Base-by-base conservation (phyloP, 257 asterid species). In the Gentiana straminea region DNA sequence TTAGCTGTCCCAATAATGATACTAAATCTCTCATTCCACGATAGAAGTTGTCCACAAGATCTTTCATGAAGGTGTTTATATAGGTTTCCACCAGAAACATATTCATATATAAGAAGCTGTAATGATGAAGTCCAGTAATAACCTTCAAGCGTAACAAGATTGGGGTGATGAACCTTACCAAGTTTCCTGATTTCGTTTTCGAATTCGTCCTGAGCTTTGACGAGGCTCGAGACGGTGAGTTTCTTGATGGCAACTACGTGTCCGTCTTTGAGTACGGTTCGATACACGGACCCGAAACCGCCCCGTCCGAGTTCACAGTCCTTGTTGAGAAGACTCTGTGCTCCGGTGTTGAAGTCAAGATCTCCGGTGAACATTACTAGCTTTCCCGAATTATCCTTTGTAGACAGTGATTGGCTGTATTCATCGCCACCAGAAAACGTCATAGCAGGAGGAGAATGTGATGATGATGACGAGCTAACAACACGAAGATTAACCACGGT, bases 331-430 rank as follows among this genome's bases (percentile, higher is more conserved):
- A 89, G 74, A 33, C 86, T 71, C 34, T 86, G 91, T 52, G 94
- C 78, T 41, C 95, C 94, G 0, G 77, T 57, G 13, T 64, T 76
- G 60, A 89, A 89, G 61, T 81, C 94, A 3, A 85, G 81, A 33
- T 83, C 86, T 13, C 94, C 87, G 33, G 97, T 79, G 61, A 89
- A 83, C 95, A 89, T 83, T 51, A 89, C 94, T 10, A 89, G 88
- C 73, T 89, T 89, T 13, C 97, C 97, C 38, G 75, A 82, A 72
- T 83, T 85, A 43, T 87, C 83, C 60, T 85, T 94, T 0, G 77
- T 61, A 33, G 82, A 75, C 7, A 76, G 84, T 10, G 94, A 85
- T 15, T 79, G 85, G 80, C 94, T 83, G 35, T 63, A 76, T 36
- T 89, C 89, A 10, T 85, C 94, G 1, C 71, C 80, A 7, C 94